A percentile compares a stretch with the other conserved stretches of the same genome.
Conservation (phyloP, 257 asterid species). For the Parsonsia alboflavescens region DNA sequence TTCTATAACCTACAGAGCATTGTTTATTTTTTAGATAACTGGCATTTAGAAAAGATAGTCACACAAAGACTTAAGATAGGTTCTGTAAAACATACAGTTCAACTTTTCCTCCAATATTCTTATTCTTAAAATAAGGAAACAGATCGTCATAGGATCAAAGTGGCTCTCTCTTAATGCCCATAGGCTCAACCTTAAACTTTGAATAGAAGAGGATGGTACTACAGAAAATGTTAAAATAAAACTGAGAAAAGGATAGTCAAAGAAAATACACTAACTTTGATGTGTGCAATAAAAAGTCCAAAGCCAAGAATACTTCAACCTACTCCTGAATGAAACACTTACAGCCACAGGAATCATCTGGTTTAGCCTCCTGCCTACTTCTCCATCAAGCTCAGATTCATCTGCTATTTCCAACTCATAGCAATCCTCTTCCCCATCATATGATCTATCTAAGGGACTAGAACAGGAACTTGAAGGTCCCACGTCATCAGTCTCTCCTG, state of each 20-base stretch:
- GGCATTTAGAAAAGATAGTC: neutral
- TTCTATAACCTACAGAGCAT: neutral
- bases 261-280: neutral
- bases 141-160: neutral
- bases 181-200: neutral
- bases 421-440: conserved; percentile 53
- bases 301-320: neutral
- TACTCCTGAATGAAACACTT: conserved; percentile 31
- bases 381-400: conserved; percentile 81
- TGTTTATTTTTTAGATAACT: neutral
- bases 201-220: neutral
- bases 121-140: neutral
- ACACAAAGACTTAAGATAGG: neutral
- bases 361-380: conserved; percentile 79
- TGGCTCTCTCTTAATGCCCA: neutral
- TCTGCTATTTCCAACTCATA: conserved; percentile 67
- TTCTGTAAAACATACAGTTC: neutral
- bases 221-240: neutral
- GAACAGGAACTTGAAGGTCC: conserved; percentile 53
- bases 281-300: neutral
- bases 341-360: conserved; percentile 77
- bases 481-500: conserved; percentile 45
- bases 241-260: neutral
- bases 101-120: neutral
- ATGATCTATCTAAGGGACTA: conserved; percentile 68